Conservation (phyloP, 2,329 filamentous ascomycete genomes). For the Phaeosphaeria sp. region DNA sequence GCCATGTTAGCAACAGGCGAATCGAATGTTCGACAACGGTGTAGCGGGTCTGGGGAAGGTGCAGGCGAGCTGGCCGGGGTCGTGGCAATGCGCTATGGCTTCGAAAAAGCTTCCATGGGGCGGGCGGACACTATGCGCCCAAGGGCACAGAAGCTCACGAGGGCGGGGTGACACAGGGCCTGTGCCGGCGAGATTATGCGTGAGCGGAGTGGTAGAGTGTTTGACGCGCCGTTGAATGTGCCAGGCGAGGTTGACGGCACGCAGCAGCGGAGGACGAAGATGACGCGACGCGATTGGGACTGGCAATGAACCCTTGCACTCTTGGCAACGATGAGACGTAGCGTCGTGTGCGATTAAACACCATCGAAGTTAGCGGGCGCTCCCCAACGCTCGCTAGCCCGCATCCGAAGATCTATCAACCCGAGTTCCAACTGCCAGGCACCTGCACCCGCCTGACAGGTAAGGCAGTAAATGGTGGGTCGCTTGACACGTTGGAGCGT, state of each 20-base stretch:
- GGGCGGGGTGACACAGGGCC: slow-evolving; percentile 5
- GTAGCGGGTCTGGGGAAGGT: slow-evolving; percentile 25
- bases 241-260: neutral
- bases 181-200: slow-evolving; percentile 19
- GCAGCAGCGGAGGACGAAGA: neutral
- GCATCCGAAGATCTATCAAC: neutral
- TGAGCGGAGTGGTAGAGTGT: slow-evolving; percentile 17
- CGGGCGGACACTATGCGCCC: slow-evolving; percentile 23
- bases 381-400: slow-evolving; percentile 13
- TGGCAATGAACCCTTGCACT: neutral
- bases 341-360: slow-evolving; percentile 32
- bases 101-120: slow-evolving; percentile 7
- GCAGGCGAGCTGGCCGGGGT: slow-evolving; percentile 25
- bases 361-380: slow-evolving; percentile 7
- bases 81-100: slow-evolving; percentile 12
- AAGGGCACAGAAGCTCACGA: slow-evolving; percentile 10
- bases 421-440: neutral
- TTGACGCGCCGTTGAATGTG: slow-evolving; percentile 28
- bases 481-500: neutral
- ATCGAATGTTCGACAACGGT: slow-evolving; percentile 4
- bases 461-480: neutral
- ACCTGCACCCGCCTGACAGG: neutral
- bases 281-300: slow-evolving; percentile 21
- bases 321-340: slow-evolving; percentile 32
- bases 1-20: slow-evolving; percentile 7